Conservation (phyloP, 352 stramenopile genomes). For the Halophytophthora polymorphica region DNA sequence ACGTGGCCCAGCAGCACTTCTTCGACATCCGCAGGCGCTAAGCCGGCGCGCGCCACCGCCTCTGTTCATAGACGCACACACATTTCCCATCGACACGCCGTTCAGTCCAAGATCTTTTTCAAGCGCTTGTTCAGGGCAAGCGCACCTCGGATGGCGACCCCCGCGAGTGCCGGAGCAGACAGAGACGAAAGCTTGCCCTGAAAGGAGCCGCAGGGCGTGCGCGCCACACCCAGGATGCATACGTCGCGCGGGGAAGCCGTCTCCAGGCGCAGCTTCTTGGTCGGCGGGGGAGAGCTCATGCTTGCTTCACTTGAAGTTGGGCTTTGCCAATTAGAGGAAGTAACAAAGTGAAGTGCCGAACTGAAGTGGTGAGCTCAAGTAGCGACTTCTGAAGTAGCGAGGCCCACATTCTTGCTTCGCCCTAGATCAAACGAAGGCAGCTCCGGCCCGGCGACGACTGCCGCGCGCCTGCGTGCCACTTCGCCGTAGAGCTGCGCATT, state of each 20-base stretch:
- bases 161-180: conserved; percentile 88
- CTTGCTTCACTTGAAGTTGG: no score
- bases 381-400: no score
- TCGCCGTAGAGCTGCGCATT: no score
- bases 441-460: no score
- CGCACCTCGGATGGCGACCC: conserved; percentile 75
- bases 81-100: conserved; percentile 2
- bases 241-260: conserved; percentile 41
- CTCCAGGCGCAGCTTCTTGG: conserved; percentile 15
- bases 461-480: no score
- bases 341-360: no score
- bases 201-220: conserved; percentile 94
- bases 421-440: no score
- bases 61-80: conserved; percentile 9
- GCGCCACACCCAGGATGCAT: conserved; percentile 92
- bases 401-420: no score
- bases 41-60: conserved; percentile 45
- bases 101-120: no score
- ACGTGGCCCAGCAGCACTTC: conserved; percentile 96
- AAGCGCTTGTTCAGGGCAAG: neutral
- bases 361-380: no score
- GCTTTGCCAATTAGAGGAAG: no score
- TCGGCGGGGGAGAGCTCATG: conserved; percentile 18
- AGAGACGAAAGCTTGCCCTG: conserved; percentile 82
- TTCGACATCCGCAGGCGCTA: conserved; percentile 67